Evolutionary conservation across 164 flowering plant genomes (phyloP).

Genomic region (Berberis vulgaris): DNA sequence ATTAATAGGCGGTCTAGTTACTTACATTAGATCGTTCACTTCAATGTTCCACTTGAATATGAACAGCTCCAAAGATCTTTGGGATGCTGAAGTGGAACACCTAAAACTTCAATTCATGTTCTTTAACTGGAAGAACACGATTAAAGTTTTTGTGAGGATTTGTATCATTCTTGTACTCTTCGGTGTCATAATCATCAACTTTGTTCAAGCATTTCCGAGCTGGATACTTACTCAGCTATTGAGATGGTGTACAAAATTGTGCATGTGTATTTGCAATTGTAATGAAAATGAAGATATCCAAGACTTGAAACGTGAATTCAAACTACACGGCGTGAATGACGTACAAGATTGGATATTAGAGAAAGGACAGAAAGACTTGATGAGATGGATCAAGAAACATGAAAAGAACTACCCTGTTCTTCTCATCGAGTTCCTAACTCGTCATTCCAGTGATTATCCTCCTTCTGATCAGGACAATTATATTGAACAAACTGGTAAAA

Average conservation of each 20-base stretch:
- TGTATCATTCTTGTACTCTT: no score
- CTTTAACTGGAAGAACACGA: no score
- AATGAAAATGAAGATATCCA: no score
- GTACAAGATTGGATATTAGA: neutral
- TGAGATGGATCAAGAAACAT: neutral
- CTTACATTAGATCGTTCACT: neutral
- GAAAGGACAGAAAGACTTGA: neutral
- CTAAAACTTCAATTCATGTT: no score
- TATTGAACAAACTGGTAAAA: no score
- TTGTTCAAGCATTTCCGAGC: no score
- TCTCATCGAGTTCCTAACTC: neutral
- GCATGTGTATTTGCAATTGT: neutral
- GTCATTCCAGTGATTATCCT: neutral
- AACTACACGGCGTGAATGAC: neutral
- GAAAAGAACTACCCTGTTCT: neutral
- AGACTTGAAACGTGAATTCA: neutral
- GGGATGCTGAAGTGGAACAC: no score
- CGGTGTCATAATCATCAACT: no score
- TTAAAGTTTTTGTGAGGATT: no score
- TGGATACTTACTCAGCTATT: neutral
- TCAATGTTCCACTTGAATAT: neutral
- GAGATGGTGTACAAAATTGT: neutral
- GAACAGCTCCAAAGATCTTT: neutral
- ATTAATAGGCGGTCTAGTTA: neutral
- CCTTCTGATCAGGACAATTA: neutral